Evolutionary conservation across 345 rosid genomes (phyloP).

Genomic region (Brassica napus): DNA sequence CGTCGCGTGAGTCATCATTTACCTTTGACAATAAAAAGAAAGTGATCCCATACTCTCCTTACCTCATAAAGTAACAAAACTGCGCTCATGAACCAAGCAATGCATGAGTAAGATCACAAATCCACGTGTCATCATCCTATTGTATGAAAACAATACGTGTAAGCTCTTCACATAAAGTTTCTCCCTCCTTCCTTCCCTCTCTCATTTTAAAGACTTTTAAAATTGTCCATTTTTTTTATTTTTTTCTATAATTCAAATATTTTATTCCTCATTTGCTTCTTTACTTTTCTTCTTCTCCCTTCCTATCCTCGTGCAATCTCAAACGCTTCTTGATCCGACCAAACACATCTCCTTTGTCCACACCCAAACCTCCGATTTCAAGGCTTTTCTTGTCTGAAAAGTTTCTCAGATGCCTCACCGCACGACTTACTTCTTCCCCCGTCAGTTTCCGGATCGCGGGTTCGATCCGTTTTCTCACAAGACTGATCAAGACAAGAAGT

Average conservation of each 20-base stretch:
- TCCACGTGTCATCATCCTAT: conserved; percentile 28
- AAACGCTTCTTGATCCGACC: conserved; percentile 12
- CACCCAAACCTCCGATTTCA: background rate
- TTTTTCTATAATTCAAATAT: conserved; percentile 15
- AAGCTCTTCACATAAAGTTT: conserved; percentile 15
- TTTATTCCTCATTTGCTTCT: conserved; percentile 1
- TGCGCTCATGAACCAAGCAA: conserved; percentile 2
- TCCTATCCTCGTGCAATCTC: conserved; percentile 2
- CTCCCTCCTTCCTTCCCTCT: background rate
- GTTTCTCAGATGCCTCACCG: conserved; percentile 74
- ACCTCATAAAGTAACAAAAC: background rate
- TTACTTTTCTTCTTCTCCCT: conserved; percentile 4
- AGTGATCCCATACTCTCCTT: background rate
- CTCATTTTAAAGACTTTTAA: background rate
- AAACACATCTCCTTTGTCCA: conserved; percentile 13
- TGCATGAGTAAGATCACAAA: background rate
- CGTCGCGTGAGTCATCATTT: background rate
- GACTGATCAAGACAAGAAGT: conserved; percentile 59
- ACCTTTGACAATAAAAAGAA: background rate
- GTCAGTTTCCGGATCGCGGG: conserved; percentile 89
- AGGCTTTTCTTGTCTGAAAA: background rate
- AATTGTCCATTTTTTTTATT: conserved; percentile 2
- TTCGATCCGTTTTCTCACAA: conserved; percentile 53
- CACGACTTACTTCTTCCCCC: conserved; percentile 95
- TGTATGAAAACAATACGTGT: background rate